Evolutionary conservation across 2,329 filamentous ascomycete genomes (phyloP).

Genomic region (Thielaviopsis musarum): DNA sequence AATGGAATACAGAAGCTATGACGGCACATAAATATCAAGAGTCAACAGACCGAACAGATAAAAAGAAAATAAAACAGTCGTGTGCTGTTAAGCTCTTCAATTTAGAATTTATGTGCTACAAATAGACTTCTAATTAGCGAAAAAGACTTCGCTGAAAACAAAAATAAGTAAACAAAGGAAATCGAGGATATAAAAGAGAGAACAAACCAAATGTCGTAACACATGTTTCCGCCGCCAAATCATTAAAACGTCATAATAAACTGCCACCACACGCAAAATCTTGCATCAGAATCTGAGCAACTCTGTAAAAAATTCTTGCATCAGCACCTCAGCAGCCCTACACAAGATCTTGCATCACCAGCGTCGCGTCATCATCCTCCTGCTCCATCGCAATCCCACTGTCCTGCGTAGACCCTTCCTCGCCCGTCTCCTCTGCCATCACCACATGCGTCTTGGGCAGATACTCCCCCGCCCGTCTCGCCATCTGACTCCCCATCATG

Average conservation of each 20-base stretch:
- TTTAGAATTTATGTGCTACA: neutral
- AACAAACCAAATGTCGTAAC: neutral
- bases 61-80: neutral
- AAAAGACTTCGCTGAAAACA: neutral
- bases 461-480: neutral
- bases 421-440: neutral
- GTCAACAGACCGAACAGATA: neutral
- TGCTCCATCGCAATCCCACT: neutral
- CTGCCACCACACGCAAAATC: neutral
- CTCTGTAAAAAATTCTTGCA: neutral
- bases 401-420: neutral
- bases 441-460: neutral
- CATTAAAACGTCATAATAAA: neutral
- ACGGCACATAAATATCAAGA: neutral
- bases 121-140: neutral
- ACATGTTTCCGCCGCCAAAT: neutral
- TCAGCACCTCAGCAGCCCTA: neutral
- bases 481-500: neutral
- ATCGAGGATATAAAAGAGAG: neutral
- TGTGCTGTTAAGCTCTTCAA: neutral
- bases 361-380: slow-evolving; percentile 1
- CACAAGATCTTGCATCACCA: neutral
- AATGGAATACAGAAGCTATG: no score
- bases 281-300: neutral
- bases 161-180: slow-evolving; percentile 3